Evolutionary conservation across 345 rosid species (phyloP).

Genomic region (Hypericum androsaemum): DNA sequence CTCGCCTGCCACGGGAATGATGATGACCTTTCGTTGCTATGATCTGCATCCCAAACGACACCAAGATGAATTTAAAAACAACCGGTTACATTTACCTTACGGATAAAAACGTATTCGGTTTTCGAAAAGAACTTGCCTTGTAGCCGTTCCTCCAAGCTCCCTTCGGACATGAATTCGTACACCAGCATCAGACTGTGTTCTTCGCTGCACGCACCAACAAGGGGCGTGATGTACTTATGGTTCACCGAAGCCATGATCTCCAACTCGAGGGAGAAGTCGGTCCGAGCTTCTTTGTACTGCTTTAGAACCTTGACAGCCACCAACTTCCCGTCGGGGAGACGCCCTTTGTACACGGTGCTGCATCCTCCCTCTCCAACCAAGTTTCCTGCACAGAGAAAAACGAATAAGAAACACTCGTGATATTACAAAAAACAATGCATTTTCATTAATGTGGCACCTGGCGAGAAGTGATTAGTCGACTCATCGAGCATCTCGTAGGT

Average conservation of each 20-base stretch:
- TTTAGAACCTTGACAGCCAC: slow-evolving; percentile 21
- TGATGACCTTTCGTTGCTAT: slow-evolving; percentile 1
- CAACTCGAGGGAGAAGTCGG: slow-evolving; percentile 20
- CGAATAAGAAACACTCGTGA: no score
- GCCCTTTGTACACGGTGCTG: slow-evolving; percentile 22
- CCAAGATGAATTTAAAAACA: not conserved
- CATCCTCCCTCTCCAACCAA: slow-evolving; percentile 24
- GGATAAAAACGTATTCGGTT: not conserved
- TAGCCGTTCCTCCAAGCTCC: slow-evolving; percentile 19
- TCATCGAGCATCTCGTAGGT: slow-evolving; percentile 11
- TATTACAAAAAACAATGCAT: not conserved
- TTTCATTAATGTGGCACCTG: slow-evolving; percentile 9
- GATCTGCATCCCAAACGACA: slow-evolving; percentile 4
- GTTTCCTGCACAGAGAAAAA: slow-evolving; percentile 7
- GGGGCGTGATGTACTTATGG: slow-evolving; percentile 15
- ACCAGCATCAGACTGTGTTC: slow-evolving; percentile 16
- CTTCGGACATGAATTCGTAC: slow-evolving; percentile 18
- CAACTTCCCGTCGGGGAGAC: slow-evolving; percentile 11
- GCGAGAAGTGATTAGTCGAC: slow-evolving; percentile 16
- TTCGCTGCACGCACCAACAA: slow-evolving; percentile 19
- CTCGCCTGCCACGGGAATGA: slow-evolving; percentile 22
- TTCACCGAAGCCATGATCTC: slow-evolving; percentile 16
- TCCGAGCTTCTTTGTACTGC: slow-evolving; percentile 20
- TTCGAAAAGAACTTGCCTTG: slow-evolving; percentile 8
- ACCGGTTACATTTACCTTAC: not conserved